Evolutionary conservation across 2,329 filamentous ascomycete species (phyloP).

Genomic region (Pseudonectria foliicola): DNA sequence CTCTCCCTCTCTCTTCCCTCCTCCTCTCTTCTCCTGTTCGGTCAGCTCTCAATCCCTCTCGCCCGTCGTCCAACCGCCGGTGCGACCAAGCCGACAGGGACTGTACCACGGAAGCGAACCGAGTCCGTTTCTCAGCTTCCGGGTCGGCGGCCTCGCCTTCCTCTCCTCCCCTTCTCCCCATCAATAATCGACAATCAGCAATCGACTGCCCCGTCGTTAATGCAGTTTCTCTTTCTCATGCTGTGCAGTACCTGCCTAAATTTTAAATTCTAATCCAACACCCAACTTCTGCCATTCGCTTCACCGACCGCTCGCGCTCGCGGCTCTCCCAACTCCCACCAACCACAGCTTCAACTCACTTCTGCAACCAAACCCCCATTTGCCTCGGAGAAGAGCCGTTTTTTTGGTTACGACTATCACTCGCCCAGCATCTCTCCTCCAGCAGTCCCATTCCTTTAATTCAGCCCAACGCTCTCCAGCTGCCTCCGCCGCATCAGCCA

Average conservation of each 20-base stretch:
- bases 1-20: too few relatives aligned
- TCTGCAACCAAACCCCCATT: background rate
- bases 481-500: too few relatives aligned
- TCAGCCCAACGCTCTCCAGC: background rate
- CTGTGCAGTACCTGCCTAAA: too few relatives aligned
- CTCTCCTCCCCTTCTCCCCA: too few relatives aligned
- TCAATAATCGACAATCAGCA: background rate
- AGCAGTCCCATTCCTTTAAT: constrained; percentile 11
- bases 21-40: too few relatives aligned
- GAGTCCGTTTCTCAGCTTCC: too few relatives aligned
- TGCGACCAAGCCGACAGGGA: too few relatives aligned
- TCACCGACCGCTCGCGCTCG: background rate
- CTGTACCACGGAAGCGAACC: too few relatives aligned
- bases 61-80: too few relatives aligned
- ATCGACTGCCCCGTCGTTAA: background rate
- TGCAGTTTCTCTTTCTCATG: too few relatives aligned
- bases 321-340: constrained; percentile 7
- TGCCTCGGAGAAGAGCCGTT: constrained; percentile 13
- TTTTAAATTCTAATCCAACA: too few relatives aligned
- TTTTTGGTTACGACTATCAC: constrained; percentile 28
- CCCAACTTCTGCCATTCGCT: background rate
- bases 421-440: constrained; percentile 21
- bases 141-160: background rate
- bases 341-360: constrained; percentile 12
- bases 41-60: too few relatives aligned